phyloP scores from a whole-genome alignment of 345 rosid genomes.

The Psidium guajava region DNA sequence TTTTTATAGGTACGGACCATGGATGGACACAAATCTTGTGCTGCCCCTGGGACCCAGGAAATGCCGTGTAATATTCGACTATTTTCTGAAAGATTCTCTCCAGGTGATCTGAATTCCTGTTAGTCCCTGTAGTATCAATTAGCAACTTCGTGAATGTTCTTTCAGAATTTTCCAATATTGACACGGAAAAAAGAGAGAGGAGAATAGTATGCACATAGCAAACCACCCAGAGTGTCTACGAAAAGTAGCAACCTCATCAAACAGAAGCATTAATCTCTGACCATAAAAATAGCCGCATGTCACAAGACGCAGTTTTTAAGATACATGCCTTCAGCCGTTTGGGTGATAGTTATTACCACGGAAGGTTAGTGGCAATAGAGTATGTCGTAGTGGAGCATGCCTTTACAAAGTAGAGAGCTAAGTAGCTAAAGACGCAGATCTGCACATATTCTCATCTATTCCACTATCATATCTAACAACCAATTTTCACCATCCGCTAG shows the following conservation, averaged over 20 bases:
- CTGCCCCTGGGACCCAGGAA: conserved; percentile 63
- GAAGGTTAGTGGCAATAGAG: background rate
- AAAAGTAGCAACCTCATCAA: background rate
- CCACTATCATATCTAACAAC: background rate
- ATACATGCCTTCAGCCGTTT: background rate
- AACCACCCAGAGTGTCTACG: background rate
- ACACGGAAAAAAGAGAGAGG: background rate
- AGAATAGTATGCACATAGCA: background rate
- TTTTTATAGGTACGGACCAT: conserved; percentile 66
- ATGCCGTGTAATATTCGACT: conserved; percentile 79
- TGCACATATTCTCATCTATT: background rate
- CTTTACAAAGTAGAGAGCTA: background rate
- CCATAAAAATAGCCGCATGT: too few relatives aligned
- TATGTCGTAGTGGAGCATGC: background rate
- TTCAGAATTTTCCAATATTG: background rate
- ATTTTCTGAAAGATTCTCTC: conserved; percentile 54
- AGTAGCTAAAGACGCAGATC: background rate
- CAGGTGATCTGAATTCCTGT: conserved; percentile 27
- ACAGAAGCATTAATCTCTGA: background rate
- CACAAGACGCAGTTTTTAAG: background rate
- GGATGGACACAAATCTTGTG: conserved; percentile 96
- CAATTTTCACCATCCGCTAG: background rate
- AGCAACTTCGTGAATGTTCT: background rate
- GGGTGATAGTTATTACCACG: background rate
- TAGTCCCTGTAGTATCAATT: background rate